Conservation (phyloP, 2,329 filamentous ascomycete species). For the Huntiella savannae region DNA sequence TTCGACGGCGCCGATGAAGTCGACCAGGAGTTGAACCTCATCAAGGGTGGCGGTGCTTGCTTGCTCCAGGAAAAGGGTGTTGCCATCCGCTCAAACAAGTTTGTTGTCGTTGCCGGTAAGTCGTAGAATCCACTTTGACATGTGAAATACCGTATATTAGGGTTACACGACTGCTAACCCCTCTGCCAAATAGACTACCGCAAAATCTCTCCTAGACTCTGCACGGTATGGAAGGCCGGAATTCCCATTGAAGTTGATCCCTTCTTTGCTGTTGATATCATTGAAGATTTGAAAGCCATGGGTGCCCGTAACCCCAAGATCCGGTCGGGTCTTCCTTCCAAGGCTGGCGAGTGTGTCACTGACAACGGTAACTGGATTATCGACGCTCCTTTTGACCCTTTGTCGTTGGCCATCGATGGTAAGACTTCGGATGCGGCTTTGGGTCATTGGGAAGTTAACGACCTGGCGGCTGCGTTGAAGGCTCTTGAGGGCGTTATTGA, state of each 20-base stretch:
- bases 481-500: conserved; percentile 69
- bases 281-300: conserved; percentile 50
- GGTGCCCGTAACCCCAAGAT: conserved; percentile 55
- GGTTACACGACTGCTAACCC: background rate
- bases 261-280: conserved; percentile 58
- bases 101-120: conserved; percentile 68
- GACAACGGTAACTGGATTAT: conserved; percentile 56
- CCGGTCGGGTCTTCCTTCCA: conserved; percentile 52
- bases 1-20: conserved; percentile 98
- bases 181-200: conserved; percentile 48
- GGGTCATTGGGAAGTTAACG: conserved; percentile 38
- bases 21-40: conserved; percentile 83
- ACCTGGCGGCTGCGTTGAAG: conserved; percentile 43
- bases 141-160: background rate
- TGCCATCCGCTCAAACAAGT: conserved; percentile 63
- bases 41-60: conserved; percentile 96
- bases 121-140: conserved; percentile 8
- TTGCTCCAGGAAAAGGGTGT: conserved; percentile 96
- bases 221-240: conserved; percentile 51
- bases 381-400: conserved; percentile 67
- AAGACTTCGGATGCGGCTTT: conserved; percentile 24
- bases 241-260: conserved; percentile 92
- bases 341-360: conserved; percentile 56
- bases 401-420: conserved; percentile 43
- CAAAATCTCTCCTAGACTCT: conserved; percentile 63